These are phyloP conservation scores for Mycotypha africana DNA, from an alignment of 371 early-diverging fungal species.

Conservation along the genomic window DNA sequence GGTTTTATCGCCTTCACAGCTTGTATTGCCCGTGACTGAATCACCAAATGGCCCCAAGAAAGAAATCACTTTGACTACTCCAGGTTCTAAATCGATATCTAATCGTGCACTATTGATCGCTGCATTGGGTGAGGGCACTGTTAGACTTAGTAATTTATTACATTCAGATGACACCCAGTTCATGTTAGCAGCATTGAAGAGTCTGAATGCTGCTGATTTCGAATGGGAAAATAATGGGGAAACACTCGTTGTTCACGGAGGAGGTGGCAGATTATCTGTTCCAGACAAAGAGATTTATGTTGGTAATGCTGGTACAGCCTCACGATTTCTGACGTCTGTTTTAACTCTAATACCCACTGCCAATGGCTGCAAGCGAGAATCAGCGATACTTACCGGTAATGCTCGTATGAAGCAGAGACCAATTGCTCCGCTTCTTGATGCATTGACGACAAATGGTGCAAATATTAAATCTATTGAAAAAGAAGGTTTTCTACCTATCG, in stretches of 20 bases:
- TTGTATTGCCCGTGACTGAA: constrained; percentile 61
- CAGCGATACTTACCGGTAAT: constrained; percentile 88
- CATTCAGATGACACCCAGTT: constrained; percentile 98
- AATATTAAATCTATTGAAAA: constrained; percentile 72
- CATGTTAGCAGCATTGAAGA: constrained; percentile 90
- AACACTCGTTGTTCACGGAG: constrained; percentile 81
- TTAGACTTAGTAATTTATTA: constrained; percentile 81
- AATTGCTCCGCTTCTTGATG: constrained; percentile 85
- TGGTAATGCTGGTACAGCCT: constrained; percentile 98
- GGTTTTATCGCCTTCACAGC: constrained; percentile 74
- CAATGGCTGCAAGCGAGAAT: constrained; percentile 24
- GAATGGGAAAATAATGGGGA: constrained; percentile 93
- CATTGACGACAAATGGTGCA: constrained; percentile 78
- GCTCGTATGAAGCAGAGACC: constrained; percentile 97
- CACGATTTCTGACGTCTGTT: constrained; percentile 92
- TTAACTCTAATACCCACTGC: constrained; percentile 65
- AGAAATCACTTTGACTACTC: constrained; percentile 67
- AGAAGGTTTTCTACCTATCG: constrained; percentile 85
- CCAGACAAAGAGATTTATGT: constrained; percentile 83
- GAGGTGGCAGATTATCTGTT: constrained; percentile 68
- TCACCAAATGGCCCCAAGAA: constrained; percentile 37
- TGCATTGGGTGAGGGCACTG: constrained; percentile 82
- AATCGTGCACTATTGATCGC: constrained; percentile 94
- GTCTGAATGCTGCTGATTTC: constrained; percentile 81
- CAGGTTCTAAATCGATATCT: constrained; percentile 96